Percentiles rank a stretch among this genome's conserved stretches.
Evolutionary conservation across 75 land plant genomes (phyloP).

Genomic region (Cupressus sempervirens): DNA sequence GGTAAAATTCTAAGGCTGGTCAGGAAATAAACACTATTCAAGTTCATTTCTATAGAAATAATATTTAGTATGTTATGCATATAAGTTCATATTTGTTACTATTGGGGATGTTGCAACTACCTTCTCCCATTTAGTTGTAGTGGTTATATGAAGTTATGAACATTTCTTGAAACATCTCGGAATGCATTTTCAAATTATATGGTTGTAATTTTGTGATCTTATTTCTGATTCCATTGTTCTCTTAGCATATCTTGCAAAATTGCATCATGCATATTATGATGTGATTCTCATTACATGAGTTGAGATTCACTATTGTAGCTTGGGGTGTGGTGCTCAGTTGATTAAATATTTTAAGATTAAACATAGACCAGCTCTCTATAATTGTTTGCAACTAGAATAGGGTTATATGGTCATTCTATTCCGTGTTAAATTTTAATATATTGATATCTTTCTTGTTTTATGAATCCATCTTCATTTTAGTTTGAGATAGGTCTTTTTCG

Average conservation of each 20-base stretch:
- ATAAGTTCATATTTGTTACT: not conserved
- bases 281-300: not conserved
- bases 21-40: not conserved
- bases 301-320: not conserved
- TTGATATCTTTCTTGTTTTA: not conserved
- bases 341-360: not conserved
- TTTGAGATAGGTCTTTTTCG: not conserved
- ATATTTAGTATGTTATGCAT: not conserved
- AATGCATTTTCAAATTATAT: not conserved
- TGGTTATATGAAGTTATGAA: not conserved
- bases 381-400: not conserved
- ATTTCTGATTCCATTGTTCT: not conserved
- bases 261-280: not conserved
- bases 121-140: not conserved
- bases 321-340: not conserved
- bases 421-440: no score
- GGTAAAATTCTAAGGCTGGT: not conserved
- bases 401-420: no score
- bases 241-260: not conserved
- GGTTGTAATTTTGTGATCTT: not conserved
- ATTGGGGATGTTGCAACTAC: not conserved
- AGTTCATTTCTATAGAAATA: not conserved
- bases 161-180: not conserved
- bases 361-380: not conserved
- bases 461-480: not conserved